Evolutionary conservation across 257 asterid species (phyloP).

Genomic region (Pogostemon cablin): DNA sequence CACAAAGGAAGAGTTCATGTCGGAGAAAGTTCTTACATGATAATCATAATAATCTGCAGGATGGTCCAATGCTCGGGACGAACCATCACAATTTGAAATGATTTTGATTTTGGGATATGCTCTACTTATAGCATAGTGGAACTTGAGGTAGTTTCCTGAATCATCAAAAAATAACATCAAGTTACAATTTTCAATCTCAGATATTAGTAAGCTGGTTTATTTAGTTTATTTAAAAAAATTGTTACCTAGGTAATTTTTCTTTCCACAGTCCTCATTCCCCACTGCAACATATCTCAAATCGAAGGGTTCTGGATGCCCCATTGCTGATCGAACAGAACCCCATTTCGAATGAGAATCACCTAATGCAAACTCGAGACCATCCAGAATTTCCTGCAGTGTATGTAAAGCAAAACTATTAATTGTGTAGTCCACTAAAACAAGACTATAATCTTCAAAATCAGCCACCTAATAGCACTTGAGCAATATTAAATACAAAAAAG

Average conservation of each 20-base stretch:
- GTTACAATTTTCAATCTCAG: neutral
- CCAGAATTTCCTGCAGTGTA: constrained; percentile 70
- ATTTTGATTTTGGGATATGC: constrained; percentile 78
- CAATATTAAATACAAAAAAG: neutral
- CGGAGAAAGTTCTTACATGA: constrained; percentile 58
- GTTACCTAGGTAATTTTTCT: constrained; percentile 76
- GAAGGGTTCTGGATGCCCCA: constrained; percentile 95
- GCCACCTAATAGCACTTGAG: neutral
- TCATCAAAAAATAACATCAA: constrained; percentile 24
- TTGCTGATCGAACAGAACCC: constrained; percentile 88
- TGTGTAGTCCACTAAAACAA: constrained; percentile 2
- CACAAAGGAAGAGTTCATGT: constrained; percentile 2
- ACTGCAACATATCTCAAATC: constrained; percentile 88
- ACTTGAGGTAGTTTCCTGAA: constrained; percentile 92
- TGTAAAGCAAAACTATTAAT: constrained; percentile 22
- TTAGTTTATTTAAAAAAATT: neutral
- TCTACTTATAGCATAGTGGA: constrained; percentile 63
- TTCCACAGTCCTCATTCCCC: constrained; percentile 95
- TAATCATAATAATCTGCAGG: constrained; percentile 91
- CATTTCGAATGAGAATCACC: constrained; percentile 78
- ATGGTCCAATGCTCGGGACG: constrained; percentile 70
- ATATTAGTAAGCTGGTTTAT: neutral
- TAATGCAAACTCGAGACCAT: constrained; percentile 89
- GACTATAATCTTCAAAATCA: neutral
- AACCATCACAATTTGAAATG: constrained; percentile 91